Evolutionary conservation across 179 eudicot genomes (phyloP).

Genomic region (Spinacia oleracea): DNA sequence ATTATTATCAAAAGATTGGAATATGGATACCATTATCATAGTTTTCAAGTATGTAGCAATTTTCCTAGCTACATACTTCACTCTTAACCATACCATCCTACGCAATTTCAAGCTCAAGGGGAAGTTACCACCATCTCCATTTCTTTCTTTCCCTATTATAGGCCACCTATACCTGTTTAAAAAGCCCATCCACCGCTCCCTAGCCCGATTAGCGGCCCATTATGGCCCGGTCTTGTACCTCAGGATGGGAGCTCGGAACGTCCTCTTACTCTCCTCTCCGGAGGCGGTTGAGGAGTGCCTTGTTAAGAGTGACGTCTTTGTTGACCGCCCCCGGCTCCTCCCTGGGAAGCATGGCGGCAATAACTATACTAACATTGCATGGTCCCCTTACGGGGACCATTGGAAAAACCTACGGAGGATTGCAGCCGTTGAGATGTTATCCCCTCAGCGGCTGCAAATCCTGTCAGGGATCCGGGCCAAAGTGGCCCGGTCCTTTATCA

Average conservation of each 20-base stretch:
- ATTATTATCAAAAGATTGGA: too few relatives aligned
- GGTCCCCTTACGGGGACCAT: slow-evolving; percentile 41
- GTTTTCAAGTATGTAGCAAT: slow-evolving; percentile 15
- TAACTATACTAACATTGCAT: slow-evolving; percentile 27
- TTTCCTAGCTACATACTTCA: slow-evolving; percentile 12
- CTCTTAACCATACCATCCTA: slow-evolving; percentile 11
- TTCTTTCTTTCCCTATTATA: slow-evolving; percentile 25
- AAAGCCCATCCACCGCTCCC: slow-evolving; percentile 32
- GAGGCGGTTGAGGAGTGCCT: slow-evolving; percentile 32
- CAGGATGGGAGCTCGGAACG: slow-evolving; percentile 22
- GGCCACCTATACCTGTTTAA: slow-evolving; percentile 41
- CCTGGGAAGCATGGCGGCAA: slow-evolving; percentile 35
- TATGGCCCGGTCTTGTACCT: slow-evolving; percentile 30
- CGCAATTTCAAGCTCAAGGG: slow-evolving; percentile 15
- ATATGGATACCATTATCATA: neutral
- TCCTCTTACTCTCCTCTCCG: slow-evolving; percentile 34
- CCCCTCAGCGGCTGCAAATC: slow-evolving; percentile 33
- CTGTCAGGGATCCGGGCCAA: slow-evolving; percentile 25
- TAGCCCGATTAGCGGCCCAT: slow-evolving; percentile 16
- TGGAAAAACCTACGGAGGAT: slow-evolving; percentile 40
- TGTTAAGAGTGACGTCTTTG: slow-evolving; percentile 27
- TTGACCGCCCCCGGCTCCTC: slow-evolving; percentile 40
- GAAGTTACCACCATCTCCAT: slow-evolving; percentile 27
- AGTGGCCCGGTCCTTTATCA: slow-evolving; percentile 24
- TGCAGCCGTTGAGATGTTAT: slow-evolving; percentile 32